Evolutionary conservation across 345 rosid species (phyloP), one percentile per base, ranked within the genome.

Genomic region (Boechera retrofracta): DNA sequence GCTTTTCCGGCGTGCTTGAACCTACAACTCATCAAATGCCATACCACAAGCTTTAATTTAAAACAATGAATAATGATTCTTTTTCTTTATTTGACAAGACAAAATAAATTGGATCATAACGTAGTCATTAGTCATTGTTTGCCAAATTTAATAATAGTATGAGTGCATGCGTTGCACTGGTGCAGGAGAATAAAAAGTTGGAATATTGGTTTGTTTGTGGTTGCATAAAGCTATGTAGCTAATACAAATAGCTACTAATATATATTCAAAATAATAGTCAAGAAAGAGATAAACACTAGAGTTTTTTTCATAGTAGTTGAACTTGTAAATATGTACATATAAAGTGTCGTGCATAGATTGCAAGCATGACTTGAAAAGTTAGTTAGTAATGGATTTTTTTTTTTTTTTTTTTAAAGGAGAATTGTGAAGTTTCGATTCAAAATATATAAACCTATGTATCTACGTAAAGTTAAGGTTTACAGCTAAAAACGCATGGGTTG

Each of bases 1-100:
- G 70, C 84, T 87, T 89, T 79, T 86, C 98, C 31, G 89, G 86
- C 85, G 77, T 85, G 85, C 83, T 72, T 54, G 79, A 28, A 49
- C 85, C 96, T 87, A 67, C 28, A 64, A 48, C 59, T 66, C 48
- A 76, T 68, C 68, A 21, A 75, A 44, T 65, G 11, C 70, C 71
- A 48, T 75, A 74, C 41, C 57, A 61, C 44, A 39, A 45, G 60
- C 67, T 49, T 65, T 65, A 64, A 38, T 64, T 9, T 47, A 57
- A 41, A 35, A 48, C 26, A 56, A 47, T 57, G 61, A 47, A 45
- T 45, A 63, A 54, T 63, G 29, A 15, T 63, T 49, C 42, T 32
- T 32, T 65, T 74, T 39, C 81, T 64, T 71, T 77, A 36, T 64
- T 12, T 71, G 67, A 52, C 8, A 35, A 54, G 64, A 64, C 57